Percentiles rank a stretch among this genome's conserved stretches.
Evolutionary conservation across 768 basidiomycete genomes (phyloP).

Genomic region (Collybiopsis confluens): DNA sequence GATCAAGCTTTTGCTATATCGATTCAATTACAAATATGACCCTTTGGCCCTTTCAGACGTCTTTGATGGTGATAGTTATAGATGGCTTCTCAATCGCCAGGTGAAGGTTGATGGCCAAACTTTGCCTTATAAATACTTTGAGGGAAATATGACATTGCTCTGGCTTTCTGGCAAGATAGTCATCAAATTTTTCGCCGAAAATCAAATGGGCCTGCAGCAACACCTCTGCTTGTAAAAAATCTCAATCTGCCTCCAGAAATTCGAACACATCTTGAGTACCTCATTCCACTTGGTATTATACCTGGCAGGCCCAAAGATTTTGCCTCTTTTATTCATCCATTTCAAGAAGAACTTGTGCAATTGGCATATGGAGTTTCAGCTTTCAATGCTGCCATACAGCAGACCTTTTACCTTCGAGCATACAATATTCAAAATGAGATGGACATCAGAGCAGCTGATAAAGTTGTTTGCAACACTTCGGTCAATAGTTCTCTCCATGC

Average conservation of each 20-base stretch:
- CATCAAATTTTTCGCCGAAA: constrained; percentile 30
- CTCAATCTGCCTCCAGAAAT: constrained; percentile 32
- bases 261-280: constrained; percentile 27
- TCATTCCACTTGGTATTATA: constrained; percentile 38
- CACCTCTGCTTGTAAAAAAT: constrained; percentile 39
- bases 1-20: constrained; percentile 21
- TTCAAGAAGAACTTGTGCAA: constrained; percentile 31
- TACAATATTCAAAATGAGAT: constrained; percentile 25
- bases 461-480: constrained; percentile 31
- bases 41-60: constrained; percentile 25
- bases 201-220: constrained; percentile 25
- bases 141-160: constrained; percentile 34
- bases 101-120: constrained; percentile 24
- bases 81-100: constrained; percentile 11
- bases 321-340: constrained; percentile 39
- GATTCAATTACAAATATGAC: constrained; percentile 16
- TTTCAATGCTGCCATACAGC: constrained; percentile 21
- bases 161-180: constrained; percentile 39
- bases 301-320: constrained; percentile 41
- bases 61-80: constrained; percentile 31
- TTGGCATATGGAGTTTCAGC: constrained; percentile 34
- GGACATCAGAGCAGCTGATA: constrained; percentile 27
- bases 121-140: constrained; percentile 28
- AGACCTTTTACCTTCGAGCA: constrained; percentile 22
- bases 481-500: constrained; percentile 27